phyloP scores from a whole-genome alignment of 140 eudicot species.

The Stevia rebaudiana region DNA sequence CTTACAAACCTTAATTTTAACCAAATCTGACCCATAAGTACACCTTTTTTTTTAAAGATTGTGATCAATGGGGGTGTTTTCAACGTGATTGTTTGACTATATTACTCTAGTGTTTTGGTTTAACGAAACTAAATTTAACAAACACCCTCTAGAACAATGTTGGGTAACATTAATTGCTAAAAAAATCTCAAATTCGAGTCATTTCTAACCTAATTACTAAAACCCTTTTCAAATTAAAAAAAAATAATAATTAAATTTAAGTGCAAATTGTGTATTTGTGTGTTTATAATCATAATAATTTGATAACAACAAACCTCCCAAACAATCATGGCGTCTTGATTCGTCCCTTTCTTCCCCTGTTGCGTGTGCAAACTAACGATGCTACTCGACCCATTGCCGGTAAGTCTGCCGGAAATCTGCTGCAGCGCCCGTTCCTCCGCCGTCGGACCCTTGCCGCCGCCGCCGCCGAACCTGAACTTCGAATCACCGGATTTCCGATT shows the following conservation, averaged over 20 bases:
- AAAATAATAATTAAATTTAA: neutral
- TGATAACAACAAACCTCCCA: constrained; percentile 62
- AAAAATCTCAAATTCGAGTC: neutral
- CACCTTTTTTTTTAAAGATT: too few relatives aligned
- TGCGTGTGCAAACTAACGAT: constrained; percentile 61
- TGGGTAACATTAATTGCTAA: constrained; percentile 5
- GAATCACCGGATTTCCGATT: constrained; percentile 20
- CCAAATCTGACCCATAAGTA: too few relatives aligned
- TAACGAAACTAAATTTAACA: neutral
- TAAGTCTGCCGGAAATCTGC: constrained; percentile 56
- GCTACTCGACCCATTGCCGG: constrained; percentile 52
- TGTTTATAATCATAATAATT: constrained; percentile 1
- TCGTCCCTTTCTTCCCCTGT: constrained; percentile 85
- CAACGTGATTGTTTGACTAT: neutral
- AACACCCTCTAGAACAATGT: neutral
- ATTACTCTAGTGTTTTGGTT: neutral
- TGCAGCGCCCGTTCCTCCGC: constrained; percentile 52
- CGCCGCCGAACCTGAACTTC: constrained; percentile 38
- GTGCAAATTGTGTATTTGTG: neutral
- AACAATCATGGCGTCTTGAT: constrained; percentile 87
- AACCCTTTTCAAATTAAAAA: neutral
- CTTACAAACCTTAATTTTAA: neutral
- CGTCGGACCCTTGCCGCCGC: constrained; percentile 33
- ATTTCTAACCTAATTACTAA: constrained; percentile 6
- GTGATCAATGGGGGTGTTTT: too few relatives aligned